Conservation (phyloP, 1,284 basidiomycete genomes). For the Boletus semigastroideus region DNA sequence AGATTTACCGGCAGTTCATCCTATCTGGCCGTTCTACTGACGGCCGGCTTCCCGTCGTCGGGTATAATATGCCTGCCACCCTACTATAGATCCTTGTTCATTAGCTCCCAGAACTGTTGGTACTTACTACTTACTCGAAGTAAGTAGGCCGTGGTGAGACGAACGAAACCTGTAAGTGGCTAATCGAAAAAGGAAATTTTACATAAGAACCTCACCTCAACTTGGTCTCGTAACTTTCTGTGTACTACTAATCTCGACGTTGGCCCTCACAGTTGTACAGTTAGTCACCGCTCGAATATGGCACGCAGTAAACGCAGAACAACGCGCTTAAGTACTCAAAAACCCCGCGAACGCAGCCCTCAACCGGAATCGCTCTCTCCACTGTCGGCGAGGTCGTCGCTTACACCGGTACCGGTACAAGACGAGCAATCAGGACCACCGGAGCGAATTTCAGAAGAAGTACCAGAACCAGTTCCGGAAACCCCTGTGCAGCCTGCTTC, state of each 20-base stretch:
- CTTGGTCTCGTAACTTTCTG: conserved; percentile 13
- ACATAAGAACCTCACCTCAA: conserved; percentile 18
- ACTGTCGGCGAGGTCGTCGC: conserved; percentile 31
- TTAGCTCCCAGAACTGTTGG: background rate
- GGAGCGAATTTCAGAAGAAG: conserved; percentile 24
- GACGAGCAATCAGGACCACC: conserved; percentile 22
- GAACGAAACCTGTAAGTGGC: background rate
- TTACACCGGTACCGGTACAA: conserved; percentile 31
- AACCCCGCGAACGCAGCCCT: conserved; percentile 30
- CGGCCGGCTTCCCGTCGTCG: background rate
- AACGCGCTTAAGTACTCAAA: conserved; percentile 31
- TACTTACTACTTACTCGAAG: background rate
- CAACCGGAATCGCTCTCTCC: conserved; percentile 30
- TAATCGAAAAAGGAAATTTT: conserved; percentile 20
- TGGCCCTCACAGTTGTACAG: conserved; percentile 9
- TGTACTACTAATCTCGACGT: conserved; percentile 9
- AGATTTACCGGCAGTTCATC: background rate
- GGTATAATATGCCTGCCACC: background rate
- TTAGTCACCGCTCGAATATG: conserved; percentile 19
- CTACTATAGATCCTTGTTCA: background rate
- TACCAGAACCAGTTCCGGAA: conserved; percentile 16
- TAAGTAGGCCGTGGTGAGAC: background rate
- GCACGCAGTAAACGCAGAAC: conserved; percentile 35
- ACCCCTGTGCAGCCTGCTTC: conserved; percentile 12
- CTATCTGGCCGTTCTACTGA: background rate